Base-by-base conservation (phyloP, 257 asterid genomes). In the Misopates orontium region DNA sequence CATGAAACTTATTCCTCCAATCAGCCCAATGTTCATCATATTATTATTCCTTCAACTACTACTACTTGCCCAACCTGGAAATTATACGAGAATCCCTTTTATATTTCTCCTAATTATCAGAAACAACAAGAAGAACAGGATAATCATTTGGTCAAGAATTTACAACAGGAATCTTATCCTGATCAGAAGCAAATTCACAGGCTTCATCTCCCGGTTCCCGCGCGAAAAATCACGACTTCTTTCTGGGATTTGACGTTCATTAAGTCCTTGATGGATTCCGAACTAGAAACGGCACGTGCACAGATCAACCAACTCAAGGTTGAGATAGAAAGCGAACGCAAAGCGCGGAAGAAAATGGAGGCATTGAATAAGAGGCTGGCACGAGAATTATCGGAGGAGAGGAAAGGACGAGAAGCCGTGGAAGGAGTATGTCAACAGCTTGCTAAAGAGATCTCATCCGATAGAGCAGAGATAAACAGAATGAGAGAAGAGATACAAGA, bases 31-130 rank as follows among this genome's bases (percentile, higher is more conserved):
- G 56, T 75, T n/a, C n/a, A n/a, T n/a, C n/a, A n/a, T 22, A 71
- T 56, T 42, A 72, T 71, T 65, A 80, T 84, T 60, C 70, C 85
- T 60, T 70, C 57, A 69, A 66, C 69, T 41, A 48, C 76, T 50
- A 8, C 50, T 17, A 55, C 60, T 49, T 65, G 53, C 74, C 91
- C 97, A 59, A 71, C 88, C 72, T 89, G 95, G 95, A 88, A 91
- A 66, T 62, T 91, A 25, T 91, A 91, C 72, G 95, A 91, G 68
- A 91, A 89, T 49, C 96, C 98, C 31, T 91, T 76, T 56, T 91
- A 78, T 48, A 80, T 53, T 25, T 72, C 78, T 36, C 80, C 57
- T 47, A n/a, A 56, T 21, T 2, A 28, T 28, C 3, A 28, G 3
- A 28, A 28, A 2, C 36, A 28, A 28, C 4, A 7, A 2, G 36